Percentiles rank a stretch among this genome's conserved stretches.
These are phyloP conservation scores for Myxozyma lipomycoides DNA, from an alignment of 805 yeast genomes.

Conservation along the genomic window DNA sequence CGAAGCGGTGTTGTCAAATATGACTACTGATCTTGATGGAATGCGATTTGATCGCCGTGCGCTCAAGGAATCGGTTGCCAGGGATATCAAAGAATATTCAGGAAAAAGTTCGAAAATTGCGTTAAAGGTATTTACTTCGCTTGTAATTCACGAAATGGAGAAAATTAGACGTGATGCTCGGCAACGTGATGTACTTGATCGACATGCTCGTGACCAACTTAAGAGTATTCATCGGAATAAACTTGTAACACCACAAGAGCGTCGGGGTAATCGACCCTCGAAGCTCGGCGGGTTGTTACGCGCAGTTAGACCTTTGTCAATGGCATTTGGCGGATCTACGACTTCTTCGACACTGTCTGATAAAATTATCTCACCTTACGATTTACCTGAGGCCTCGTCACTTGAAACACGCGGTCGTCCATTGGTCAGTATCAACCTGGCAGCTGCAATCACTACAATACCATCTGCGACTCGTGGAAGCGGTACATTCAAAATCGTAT, in stretches of 20 bases:
- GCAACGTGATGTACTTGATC: slow-evolving; percentile 41
- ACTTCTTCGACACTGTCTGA: slow-evolving; percentile 35
- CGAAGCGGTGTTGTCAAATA: slow-evolving; percentile 11
- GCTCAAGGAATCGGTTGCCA: slow-evolving; percentile 42
- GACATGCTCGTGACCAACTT: slow-evolving; percentile 9
- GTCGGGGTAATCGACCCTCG: slow-evolving; percentile 25
- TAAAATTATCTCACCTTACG: slow-evolving; percentile 46
- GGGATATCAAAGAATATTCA: slow-evolving; percentile 43
- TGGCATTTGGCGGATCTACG: slow-evolving; percentile 34
- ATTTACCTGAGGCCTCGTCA: slow-evolving; percentile 54
- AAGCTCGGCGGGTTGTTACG: slow-evolving; percentile 41
- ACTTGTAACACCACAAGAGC: slow-evolving; percentile 1
- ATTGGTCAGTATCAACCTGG: slow-evolving; percentile 44
- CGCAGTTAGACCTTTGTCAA: slow-evolving; percentile 42
- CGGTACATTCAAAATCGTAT: slow-evolving; percentile 43
- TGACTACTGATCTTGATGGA: slow-evolving; percentile 11
- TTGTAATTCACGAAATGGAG: slow-evolving; percentile 49
- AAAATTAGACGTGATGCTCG: slow-evolving; percentile 51
- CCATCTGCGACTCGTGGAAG: slow-evolving; percentile 33
- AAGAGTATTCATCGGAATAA: not conserved
- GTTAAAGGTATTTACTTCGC: slow-evolving; percentile 44
- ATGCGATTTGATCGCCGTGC: slow-evolving; percentile 33
- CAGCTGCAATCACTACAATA: slow-evolving; percentile 41
- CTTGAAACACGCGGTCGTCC: slow-evolving; percentile 49
- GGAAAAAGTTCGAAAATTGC: slow-evolving; percentile 36